Evolutionary conservation across 2,329 filamentous ascomycete genomes (phyloP), one percentile per base, ranked within the genome.

Genomic region (Neurospora sp.): DNA sequence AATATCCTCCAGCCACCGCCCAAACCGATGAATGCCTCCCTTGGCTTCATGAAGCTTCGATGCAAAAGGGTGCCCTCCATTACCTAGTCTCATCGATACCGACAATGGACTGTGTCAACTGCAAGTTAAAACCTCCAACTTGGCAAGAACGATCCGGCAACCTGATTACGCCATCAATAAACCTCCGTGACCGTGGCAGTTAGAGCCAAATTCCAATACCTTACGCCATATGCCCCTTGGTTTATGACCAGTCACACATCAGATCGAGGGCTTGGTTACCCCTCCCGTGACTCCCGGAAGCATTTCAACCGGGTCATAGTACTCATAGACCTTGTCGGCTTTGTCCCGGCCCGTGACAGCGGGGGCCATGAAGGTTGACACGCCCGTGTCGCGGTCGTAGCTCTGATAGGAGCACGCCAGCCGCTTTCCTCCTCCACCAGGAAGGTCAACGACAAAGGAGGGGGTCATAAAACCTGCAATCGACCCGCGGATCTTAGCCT

Each of bases 381-480:
- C 76, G 0, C 88, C 88, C 2, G 82, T 85, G 8, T 76, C 71
- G 39, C 80, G 80, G 76, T 89, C 83, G 74, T 90, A 90, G 1
- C 78, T 82, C 69, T 85, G 80, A 73, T 81, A 83, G 12, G 83
- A 84, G 57, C 83, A 82, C 0, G 86, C 86, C 11, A 87, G 82
- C 62, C 88, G 83, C 79, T 91, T 90, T 2, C 88, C 88, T 1
- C 88, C 88, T 1, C 88, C 87, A 1, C 84, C 86, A 0, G 88
- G 88, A 5, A 90, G 82, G 75, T 90, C 87, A 23, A 89, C 85
- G 5, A 90, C 84, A 74, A 89, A 90, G 19, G 84, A 81, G 0
- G 88, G 88, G 80, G 83, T 88, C 80, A 85, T 83, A 77, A 89
- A 90, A 1, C 88, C 88, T 0, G 87, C 87, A 65, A 89, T 85